Percentiles rank a stretch among this genome's conserved stretches.
phyloP scores from a whole-genome alignment of 176 grass and related monocot genomes.

The Echinochloa phyllopogon region DNA sequence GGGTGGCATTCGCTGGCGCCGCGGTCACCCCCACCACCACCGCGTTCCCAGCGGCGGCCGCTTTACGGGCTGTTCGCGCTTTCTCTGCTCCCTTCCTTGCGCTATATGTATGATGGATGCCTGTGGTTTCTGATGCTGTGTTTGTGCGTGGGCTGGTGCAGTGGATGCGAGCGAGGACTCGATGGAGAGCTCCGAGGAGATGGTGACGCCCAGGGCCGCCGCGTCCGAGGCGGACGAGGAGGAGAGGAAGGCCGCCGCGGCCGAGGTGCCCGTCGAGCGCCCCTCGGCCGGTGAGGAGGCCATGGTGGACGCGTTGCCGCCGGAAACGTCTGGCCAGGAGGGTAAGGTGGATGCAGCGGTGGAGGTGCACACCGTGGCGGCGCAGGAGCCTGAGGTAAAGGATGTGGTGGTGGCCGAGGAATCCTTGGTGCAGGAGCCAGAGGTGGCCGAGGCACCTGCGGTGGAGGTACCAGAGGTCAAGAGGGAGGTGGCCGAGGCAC shows the following conservation, averaged over 20 bases:
- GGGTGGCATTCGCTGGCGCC: slow-evolving; percentile 61
- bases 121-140: slow-evolving; percentile 37
- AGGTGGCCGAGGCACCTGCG: slow-evolving; percentile 5
- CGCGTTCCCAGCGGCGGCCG: slow-evolving; percentile 42
- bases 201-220: slow-evolving; percentile 59
- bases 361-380: slow-evolving; percentile 38
- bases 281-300: slow-evolving; percentile 48
- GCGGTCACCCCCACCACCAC: slow-evolving; percentile 7
- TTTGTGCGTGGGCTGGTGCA: slow-evolving; percentile 38
- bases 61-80: slow-evolving; percentile 61
- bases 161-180: slow-evolving; percentile 62
- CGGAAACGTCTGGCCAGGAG: slow-evolving; percentile 42
- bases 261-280: slow-evolving; percentile 38
- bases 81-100: slow-evolving; percentile 35
- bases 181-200: slow-evolving; percentile 74
- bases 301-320: slow-evolving; percentile 50
- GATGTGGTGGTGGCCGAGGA: slow-evolving; percentile 45
- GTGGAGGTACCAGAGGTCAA: slow-evolving; percentile 35
- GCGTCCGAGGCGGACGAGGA: slow-evolving; percentile 46
- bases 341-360: slow-evolving; percentile 34
- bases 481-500: slow-evolving; percentile 31
- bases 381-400: slow-evolving; percentile 53
- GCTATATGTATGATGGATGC: slow-evolving; percentile 56
- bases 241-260: slow-evolving; percentile 39
- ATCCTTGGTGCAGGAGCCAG: slow-evolving; percentile 35